A percentile compares a stretch with the other conserved stretches of the same genome.
Evolutionary conservation across 1,284 basidiomycete species (phyloP).

Genomic region (Crucibulum parvulum): DNA sequence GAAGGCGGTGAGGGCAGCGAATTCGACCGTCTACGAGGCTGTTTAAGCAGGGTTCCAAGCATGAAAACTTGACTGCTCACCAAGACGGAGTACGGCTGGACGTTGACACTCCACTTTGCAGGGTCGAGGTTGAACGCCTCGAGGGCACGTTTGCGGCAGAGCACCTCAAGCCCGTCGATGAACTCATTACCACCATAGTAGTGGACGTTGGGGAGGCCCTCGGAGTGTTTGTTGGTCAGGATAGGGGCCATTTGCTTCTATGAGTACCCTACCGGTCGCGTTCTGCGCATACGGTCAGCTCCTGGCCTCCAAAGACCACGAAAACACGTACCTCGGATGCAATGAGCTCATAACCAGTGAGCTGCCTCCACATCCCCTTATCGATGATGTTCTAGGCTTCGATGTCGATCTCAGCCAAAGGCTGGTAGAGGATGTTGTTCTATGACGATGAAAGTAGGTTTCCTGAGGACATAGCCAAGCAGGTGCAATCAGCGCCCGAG

Average conservation of each 20-base stretch:
- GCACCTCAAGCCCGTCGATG: constrained; percentile 95
- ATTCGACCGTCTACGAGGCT: constrained; percentile 61
- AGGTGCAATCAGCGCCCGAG: no score
- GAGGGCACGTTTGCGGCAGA: constrained; percentile 96
- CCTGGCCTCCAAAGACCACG: no score
- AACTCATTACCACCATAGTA: constrained; percentile 99
- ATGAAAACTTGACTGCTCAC: constrained; percentile 50
- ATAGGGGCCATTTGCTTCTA: constrained; percentile 86
- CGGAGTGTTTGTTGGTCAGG: constrained; percentile 98
- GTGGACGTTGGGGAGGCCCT: constrained; percentile 92
- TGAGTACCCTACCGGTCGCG: no score
- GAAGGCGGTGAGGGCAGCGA: constrained; percentile 96
- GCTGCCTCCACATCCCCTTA: no score
- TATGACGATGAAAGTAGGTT: no score
- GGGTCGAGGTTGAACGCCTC: constrained; percentile 97
- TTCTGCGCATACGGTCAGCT: no score
- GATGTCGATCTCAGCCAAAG: constrained; percentile 52
- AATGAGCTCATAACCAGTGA: no score
- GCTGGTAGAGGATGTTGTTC: constrained; percentile 37
- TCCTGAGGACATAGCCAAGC: no score
- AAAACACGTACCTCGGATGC: no score
- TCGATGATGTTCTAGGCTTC: constrained; percentile 60
- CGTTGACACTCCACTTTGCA: constrained; percentile 97
- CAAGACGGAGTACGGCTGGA: constrained; percentile 98
- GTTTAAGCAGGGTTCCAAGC: constrained; percentile 8